Evolutionary conservation across 208 protist species (phyloP), one percentile per base, ranked within the genome.

Genomic region (Phytomonas sp.): DNA sequence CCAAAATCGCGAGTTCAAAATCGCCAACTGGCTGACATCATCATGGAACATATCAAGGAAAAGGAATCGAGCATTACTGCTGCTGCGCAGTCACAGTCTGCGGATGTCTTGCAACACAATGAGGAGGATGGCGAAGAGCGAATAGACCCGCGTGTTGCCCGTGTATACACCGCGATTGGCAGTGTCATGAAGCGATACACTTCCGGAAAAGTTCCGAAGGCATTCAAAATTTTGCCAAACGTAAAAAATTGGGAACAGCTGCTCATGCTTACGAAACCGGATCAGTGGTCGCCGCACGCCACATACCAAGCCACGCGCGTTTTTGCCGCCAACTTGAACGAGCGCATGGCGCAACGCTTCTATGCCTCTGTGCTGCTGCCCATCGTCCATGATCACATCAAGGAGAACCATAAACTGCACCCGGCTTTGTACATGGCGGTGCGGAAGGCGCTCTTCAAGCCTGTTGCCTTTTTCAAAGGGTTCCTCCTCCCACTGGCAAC

Each of bases 381-480:
- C 26, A 91, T 97, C 43, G 84, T 99, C 15, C 87, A 93, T 70
- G 79, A 91, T 62, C 83, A 77, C 59, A 80, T 93, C 64, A 59
- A 83, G 13, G 76, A 88, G 72, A 89, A 95, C 61, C 84, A 87
- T 65, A 95, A 94, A 72, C 95, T 99, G 66, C 99, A 99, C 88
- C 98, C 96, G 30, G 97, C 99, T 64, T 77, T 99, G 26, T 99
- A 99, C 86, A 91, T 97, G 87, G 92, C 98, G 5, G 84, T 99
- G 33, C 94, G 96, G 66, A 99, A 99, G 84, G 88, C 97, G 9
- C 81, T 99, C 20, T 99, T 97, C 82, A 99, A 99, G 87, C 98
- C 98, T 7, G 87, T 95, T 7, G 98, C 98, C 26, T 99, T 99
- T 78, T 99, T 98, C 85, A 99, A 99, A 71, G 99, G 98, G 9